Evolutionary conservation across 169 alveolate genomes (phyloP).

Genomic region (Plasmodium berghei): DNA sequence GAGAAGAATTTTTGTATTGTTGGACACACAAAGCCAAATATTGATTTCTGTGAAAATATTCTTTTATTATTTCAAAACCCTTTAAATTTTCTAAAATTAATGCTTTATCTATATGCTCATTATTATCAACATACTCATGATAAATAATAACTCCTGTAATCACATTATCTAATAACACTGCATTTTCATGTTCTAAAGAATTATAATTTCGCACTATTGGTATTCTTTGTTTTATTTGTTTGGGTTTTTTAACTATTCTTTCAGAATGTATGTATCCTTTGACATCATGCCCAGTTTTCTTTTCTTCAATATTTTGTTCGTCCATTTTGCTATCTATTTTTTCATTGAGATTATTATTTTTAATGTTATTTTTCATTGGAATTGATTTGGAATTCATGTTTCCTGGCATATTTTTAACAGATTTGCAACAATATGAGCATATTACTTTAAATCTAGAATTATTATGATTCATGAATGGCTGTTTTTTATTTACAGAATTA

Average conservation of each 20-base stretch:
- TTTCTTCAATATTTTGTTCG: background rate
- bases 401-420: slow-evolving; percentile 19
- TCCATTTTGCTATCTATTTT: background rate
- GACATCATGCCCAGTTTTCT: slow-evolving; percentile 10
- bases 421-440: slow-evolving; percentile 70
- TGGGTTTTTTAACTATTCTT: slow-evolving; percentile 59
- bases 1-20: slow-evolving; percentile 38
- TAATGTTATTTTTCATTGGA: slow-evolving; percentile 20
- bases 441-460: slow-evolving; percentile 38
- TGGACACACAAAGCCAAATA: slow-evolving; percentile 62
- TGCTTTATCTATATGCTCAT: slow-evolving; percentile 12
- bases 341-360: slow-evolving; percentile 22
- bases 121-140: slow-evolving; percentile 24
- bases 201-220: slow-evolving; percentile 24
- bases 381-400: slow-evolving; percentile 23
- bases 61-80: slow-evolving; percentile 61
- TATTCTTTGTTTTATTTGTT: slow-evolving; percentile 29
- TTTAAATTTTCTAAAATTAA: slow-evolving; percentile 53
- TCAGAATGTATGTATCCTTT: slow-evolving; percentile 77
- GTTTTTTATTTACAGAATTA: slow-evolving; percentile 16
- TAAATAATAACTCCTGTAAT: slow-evolving; percentile 60
- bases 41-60: slow-evolving; percentile 40
- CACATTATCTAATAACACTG: slow-evolving; percentile 43
- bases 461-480: slow-evolving; percentile 46
- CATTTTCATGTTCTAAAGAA: slow-evolving; percentile 54